These are phyloP conservation scores for Nakazawaea wickerhamii DNA, from an alignment of 805 yeast genomes.

Conservation along the genomic window DNA sequence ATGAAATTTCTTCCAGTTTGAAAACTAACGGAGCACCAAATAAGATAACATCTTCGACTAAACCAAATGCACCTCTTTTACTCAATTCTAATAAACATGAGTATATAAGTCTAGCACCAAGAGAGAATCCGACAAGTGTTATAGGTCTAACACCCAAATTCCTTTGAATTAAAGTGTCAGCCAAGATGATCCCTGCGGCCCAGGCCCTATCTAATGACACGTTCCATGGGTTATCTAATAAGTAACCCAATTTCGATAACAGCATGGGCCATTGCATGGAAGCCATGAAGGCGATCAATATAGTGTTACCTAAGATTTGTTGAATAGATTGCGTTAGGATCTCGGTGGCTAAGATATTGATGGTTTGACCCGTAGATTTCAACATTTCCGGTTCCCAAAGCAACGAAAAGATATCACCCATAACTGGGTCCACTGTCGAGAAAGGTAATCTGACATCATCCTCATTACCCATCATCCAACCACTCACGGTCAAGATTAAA, in stretches of 20 bases:
- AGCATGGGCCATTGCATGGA: slow-evolving; percentile 92
- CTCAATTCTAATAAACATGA: slow-evolving; percentile 87
- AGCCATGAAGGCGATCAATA: slow-evolving; percentile 84
- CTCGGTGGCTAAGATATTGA: slow-evolving; percentile 88
- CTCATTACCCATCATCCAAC: slow-evolving; percentile 94
- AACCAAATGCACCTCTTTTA: slow-evolving; percentile 77
- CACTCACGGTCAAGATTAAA: slow-evolving; percentile 82
- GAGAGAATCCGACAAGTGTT: slow-evolving; percentile 86
- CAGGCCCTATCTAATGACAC: slow-evolving; percentile 96
- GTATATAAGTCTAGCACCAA: slow-evolving; percentile 88
- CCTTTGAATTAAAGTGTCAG: slow-evolving; percentile 83
- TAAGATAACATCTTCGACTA: slow-evolving; percentile 80
- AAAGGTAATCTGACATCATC: slow-evolving; percentile 97
- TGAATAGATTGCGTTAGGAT: slow-evolving; percentile 90
- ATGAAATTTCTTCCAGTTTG: slow-evolving; percentile 67
- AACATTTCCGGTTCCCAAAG: slow-evolving; percentile 99
- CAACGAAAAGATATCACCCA: slow-evolving; percentile 92
- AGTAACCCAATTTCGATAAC: slow-evolving; percentile 78
- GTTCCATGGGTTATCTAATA: slow-evolving; percentile 96
- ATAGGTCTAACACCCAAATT: slow-evolving; percentile 91
- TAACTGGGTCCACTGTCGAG: slow-evolving; percentile 93
- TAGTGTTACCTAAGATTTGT: slow-evolving; percentile 89
- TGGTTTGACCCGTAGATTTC: slow-evolving; percentile 93
- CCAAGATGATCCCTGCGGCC: slow-evolving; percentile 88
- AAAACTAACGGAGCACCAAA: slow-evolving; percentile 88